Base-by-base conservation (phyloP, 176 grass and related monocot species). In the Ensete ventricosum region DNA sequence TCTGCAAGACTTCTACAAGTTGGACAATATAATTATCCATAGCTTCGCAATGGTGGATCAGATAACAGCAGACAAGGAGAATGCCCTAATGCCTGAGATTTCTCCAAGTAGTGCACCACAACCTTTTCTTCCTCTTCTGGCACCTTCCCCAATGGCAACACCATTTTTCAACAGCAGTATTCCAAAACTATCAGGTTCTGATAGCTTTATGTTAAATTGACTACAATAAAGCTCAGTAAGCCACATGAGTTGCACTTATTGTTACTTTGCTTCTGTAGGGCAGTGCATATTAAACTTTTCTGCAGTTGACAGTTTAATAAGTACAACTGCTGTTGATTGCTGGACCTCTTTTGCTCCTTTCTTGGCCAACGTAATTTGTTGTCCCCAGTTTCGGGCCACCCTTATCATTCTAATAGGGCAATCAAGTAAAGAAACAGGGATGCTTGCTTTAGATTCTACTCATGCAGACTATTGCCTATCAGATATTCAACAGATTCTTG, bases 351-450 rank as follows among this genome's bases (percentile, higher is more conserved):
- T 98, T 20, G 94, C 94, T 11, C 94, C 90, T 19, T 93, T 85
- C 80, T 77, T 98, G 52, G 94, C 94, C 12, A 98, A 98, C 76
- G 94, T 98, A 59, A 91, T 98, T 50, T 98, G 95, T 70, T 98
- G 95, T 70, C 95, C 95, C 1, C 95, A 98, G 86, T 86, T 98
- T 8, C 86, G 93, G 77, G 88, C 95, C 11, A 98, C 82, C 16
- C 80, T 99, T 62, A 82, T 84, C 14, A 94, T 99, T 77, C 86
- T 99, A 49, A 99, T 99, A 60, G 95, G 90, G 0, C 95, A 93
- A 84, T 93, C 90, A 1, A 99, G 90, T 84, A 88, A 89, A 82
- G 81, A 86, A 77, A 91, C 95, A 0, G 90, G 95, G 1, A 49
- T 82, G 71, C 95, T 99, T 9, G 82, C 95, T 0, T 80, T 99